Evolutionary conservation across 257 asterid genomes (phyloP), one percentile per base, ranked within the genome.

Genomic region (Coffea eugenioides): DNA sequence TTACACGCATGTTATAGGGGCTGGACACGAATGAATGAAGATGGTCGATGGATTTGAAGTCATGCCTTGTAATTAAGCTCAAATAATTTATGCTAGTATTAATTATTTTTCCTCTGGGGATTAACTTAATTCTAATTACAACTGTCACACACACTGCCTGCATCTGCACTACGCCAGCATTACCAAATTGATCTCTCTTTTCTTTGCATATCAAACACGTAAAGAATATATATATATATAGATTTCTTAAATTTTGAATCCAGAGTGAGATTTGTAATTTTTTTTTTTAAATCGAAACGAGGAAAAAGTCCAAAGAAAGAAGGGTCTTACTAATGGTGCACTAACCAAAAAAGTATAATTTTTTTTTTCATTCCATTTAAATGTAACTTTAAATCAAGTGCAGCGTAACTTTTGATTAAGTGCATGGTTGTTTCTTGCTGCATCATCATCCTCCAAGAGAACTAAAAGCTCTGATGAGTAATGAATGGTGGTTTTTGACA

Each of bases 361-460:
- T 79, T 21, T 77, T 31, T 31, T 31, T 31, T 80, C 11, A 20
- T 45, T 23, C 20, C 45, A 76, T 69, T 76, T 48, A 76, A 80
- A 79, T 36, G 65, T 20, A n/a, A 64, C 69, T 64, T 64, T 25
- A 64, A 75, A 21, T 34, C 52, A 74, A 69, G 79, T 74, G 64
- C 56, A 72, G 48, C 57, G 48, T 71, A 72, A 72, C 76, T 72
- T 72, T 72, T 48, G 43, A n/a, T 49, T 6, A 72, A 72, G 76
- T 72, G 45, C 64, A 41, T n/a, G 71, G 71, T 13, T 73, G 70
- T 79, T 78, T 80, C 75, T 81, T 73, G 81, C 70, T 82, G 87
- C 71, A 76, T 73, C 71, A 76, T 73, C 85, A 75, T 83, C 71
- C 80, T 85, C 87, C 84, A 85, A 77, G 83, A 80, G 70, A 83